Conservation (phyloP, 495 filamentous ascomycete genomes). For the Cladorrhinum samala region DNA sequence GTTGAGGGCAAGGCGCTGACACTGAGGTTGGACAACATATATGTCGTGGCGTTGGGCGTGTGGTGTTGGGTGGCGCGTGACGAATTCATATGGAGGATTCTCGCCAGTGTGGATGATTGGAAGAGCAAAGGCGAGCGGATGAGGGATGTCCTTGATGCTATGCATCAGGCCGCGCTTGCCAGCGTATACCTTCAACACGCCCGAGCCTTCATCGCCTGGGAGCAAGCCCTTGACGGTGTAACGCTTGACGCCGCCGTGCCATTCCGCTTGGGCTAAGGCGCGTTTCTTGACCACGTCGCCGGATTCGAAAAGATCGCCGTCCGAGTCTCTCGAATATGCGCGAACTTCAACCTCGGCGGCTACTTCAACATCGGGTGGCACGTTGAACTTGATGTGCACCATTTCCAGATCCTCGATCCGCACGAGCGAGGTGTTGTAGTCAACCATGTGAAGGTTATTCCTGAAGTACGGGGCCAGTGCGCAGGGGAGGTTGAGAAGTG, state of each 20-base stretch:
- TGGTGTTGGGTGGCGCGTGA: constrained; percentile 89
- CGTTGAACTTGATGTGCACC: constrained; percentile 78
- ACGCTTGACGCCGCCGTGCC: constrained; percentile 78
- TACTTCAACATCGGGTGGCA: constrained; percentile 84
- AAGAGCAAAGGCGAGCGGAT: constrained; percentile 83
- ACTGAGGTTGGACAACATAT: constrained; percentile 94
- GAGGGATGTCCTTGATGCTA: constrained; percentile 87
- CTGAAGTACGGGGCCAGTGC: constrained; percentile 87
- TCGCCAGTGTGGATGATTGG: constrained; percentile 85
- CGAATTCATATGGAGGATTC: constrained; percentile 89
- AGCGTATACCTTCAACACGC: constrained; percentile 83
- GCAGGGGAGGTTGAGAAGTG: constrained; percentile 76
- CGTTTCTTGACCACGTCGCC: constrained; percentile 81
- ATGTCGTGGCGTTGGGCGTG: constrained; percentile 95
- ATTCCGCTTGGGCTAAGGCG: constrained; percentile 85
- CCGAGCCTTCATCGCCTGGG: constrained; percentile 83
- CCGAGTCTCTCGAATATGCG: constrained; percentile 69
- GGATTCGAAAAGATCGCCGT: constrained; percentile 90
- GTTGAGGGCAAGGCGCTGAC: constrained; percentile 75
- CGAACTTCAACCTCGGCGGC: constrained; percentile 88
- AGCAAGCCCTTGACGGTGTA: constrained; percentile 89
- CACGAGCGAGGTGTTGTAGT: constrained; percentile 84
- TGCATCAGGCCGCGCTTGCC: constrained; percentile 94
- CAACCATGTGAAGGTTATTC: constrained; percentile 65
- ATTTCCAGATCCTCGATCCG: constrained; percentile 88